Conservation (phyloP, 1,284 basidiomycete genomes). For the Lentinus polychrous region DNA sequence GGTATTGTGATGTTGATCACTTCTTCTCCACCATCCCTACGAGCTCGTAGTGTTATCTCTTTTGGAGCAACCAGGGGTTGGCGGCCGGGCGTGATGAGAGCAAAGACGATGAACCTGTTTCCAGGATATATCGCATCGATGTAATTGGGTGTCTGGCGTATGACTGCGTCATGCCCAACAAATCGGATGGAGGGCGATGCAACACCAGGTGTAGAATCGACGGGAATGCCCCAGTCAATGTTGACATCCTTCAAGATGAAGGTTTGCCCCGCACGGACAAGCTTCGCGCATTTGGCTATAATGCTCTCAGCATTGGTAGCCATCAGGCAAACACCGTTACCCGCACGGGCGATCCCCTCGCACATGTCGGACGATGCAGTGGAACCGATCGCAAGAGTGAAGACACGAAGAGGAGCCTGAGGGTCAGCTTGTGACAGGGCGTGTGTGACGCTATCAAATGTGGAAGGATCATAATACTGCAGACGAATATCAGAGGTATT, state of each 20-base stretch:
- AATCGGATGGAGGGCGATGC: constrained; percentile 8
- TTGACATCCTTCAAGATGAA: constrained; percentile 36
- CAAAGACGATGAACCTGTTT: constrained; percentile 8
- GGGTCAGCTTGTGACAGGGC: constrained; percentile 6
- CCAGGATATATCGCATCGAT: constrained; percentile 9
- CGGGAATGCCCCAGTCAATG: constrained; percentile 42
- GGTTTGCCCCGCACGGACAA: constrained; percentile 43
- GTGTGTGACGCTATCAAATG: neutral
- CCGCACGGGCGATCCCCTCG: constrained; percentile 40
- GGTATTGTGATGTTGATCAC: constrained; percentile 4
- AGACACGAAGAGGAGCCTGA: constrained; percentile 37
- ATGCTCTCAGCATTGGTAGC: constrained; percentile 40
- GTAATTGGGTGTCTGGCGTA: constrained; percentile 6
- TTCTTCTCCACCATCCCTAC: constrained; percentile 7
- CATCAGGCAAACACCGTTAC: constrained; percentile 41
- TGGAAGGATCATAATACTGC: neutral
- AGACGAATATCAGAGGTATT: neutral
- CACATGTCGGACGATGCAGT: constrained; percentile 43
- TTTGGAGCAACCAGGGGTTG: neutral
- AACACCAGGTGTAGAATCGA: constrained; percentile 1
- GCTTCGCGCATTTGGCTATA: constrained; percentile 36
- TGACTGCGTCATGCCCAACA: constrained; percentile 13
- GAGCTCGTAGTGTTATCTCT: constrained; percentile 5
- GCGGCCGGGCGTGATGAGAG: constrained; percentile 3
- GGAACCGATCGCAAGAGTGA: constrained; percentile 49